A percentile compares a stretch with the other conserved stretches of the same genome.
Evolutionary conservation across 768 basidiomycete species (phyloP).

Genomic region (Gymnopilus junonius): DNA sequence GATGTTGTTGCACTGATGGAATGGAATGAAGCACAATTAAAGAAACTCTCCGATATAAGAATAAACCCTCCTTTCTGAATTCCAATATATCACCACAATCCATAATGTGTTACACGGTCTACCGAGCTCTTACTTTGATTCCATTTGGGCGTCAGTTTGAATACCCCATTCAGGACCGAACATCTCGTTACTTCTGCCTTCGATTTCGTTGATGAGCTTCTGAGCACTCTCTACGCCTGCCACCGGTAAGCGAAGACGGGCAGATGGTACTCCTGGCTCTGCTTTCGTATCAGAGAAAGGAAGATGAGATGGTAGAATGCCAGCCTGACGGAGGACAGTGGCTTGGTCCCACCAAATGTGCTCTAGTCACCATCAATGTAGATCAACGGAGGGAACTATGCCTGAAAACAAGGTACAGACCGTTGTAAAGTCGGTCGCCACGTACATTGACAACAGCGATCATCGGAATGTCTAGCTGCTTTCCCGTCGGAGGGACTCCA

Average conservation of each 20-base stretch:
- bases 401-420: constrained; percentile 13
- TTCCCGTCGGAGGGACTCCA: constrained; percentile 55
- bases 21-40: constrained; percentile 21
- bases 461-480: constrained; percentile 54
- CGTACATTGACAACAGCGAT: constrained; percentile 58
- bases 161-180: constrained; percentile 36
- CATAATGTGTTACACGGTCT: background rate
- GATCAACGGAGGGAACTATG: background rate
- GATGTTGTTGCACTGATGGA: constrained; percentile 21
- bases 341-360: constrained; percentile 53
- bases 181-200: constrained; percentile 43
- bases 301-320: constrained; percentile 38
- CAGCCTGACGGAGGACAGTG: constrained; percentile 40
- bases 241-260: constrained; percentile 38
- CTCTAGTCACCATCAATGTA: constrained; percentile 28
- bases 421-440: constrained; percentile 42
- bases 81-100: background rate
- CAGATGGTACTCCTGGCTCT: background rate
- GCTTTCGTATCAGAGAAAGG: constrained; percentile 29
- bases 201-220: constrained; percentile 41
- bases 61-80: background rate
- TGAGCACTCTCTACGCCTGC: constrained; percentile 39
- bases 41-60: constrained; percentile 15
- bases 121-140: background rate
- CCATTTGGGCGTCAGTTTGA: background rate